Conservation (phyloP, 1,284 basidiomycete genomes). For the Xerocomus minutiporus region DNA sequence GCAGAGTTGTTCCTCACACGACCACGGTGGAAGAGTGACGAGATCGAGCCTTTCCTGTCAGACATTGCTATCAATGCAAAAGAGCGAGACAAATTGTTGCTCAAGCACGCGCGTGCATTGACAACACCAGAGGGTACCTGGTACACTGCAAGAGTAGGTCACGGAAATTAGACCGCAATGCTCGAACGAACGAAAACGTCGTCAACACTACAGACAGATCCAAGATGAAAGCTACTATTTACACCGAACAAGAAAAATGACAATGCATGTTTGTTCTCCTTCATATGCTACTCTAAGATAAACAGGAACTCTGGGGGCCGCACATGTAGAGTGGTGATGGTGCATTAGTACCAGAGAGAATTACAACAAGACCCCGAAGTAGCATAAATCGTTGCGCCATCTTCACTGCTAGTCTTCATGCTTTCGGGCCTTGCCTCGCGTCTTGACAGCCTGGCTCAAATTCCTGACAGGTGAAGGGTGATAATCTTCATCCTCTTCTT, state of each 20-base stretch:
- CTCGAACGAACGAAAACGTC: no score
- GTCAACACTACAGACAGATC: no score
- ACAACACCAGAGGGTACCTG: constrained; percentile 64
- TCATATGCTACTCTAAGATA: neutral
- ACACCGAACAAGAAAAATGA: neutral
- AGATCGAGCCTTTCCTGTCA: constrained; percentile 75
- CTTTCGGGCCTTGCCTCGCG: constrained; percentile 33
- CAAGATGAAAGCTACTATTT: neutral
- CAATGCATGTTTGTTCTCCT: neutral
- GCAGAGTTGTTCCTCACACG: constrained; percentile 79
- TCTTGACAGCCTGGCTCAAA: constrained; percentile 34
- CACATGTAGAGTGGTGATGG: neutral
- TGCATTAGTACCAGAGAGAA: neutral
- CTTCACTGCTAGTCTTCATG: constrained; percentile 5
- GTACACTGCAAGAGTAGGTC: constrained; percentile 64
- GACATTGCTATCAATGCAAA: constrained; percentile 81
- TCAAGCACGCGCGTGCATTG: constrained; percentile 78
- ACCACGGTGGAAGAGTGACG: constrained; percentile 70
- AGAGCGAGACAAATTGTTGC: constrained; percentile 78
- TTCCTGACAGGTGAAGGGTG: constrained; percentile 38
- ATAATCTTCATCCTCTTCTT: constrained; percentile 45
- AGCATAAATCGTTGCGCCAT: neutral
- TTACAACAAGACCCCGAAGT: neutral
- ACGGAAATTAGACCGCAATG: constrained; percentile 31
- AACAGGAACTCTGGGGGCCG: no score